Base-by-base conservation (phyloP, 2,329 filamentous ascomycete genomes). In the Chaetothyriales sp. region DNA sequence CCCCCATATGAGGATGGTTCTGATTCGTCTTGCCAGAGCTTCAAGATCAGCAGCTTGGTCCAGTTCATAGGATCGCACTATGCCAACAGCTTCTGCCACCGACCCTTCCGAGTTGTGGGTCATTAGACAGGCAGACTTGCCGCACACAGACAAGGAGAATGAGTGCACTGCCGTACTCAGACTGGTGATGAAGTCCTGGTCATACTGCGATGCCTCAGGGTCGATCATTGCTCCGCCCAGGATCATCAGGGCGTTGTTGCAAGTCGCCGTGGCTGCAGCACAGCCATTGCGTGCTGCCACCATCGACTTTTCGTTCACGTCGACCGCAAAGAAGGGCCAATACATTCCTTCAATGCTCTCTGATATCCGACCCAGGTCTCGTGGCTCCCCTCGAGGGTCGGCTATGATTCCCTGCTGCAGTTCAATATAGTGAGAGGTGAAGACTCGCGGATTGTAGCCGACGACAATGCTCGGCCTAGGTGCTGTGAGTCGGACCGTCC, bases 311-410 rank as follows among this genome's bases (percentile, higher is more conserved):
- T 54, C 58, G 8, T 54, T 51, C 7, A 51, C 43, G 19, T 59
- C 56, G 10, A 60, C 50, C 8, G 57, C 51, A 15, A 60, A 54
- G 50, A 59, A 60, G 12, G 58, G 58, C 58, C 58, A 60, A 48
- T 55, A 60, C 20, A 55, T 51, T 19, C 51, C 53, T 5, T 49
- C 44, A 1, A 58, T 46, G 5, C 55, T 55, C 25, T 60, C 55
- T 9, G 58, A 60, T 9, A 60, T 49, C 43, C 57, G 53, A 48
- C 51, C 44, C 26, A 60, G 54, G 44, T 59, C 54, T 15, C 52
- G 54, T 10, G 57, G 57, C n/a, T 56, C 54, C 43, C 54, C 53
- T 10, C 28, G 44, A 32, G 43, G 52, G 44, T 55, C 56, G 3
- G 54, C 46, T 15, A 59, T 58, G 49, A 59, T 55, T n/a, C 54